phyloP scores from a whole-genome alignment of 495 filamentous ascomycete genomes.

The Xylaria curta region DNA sequence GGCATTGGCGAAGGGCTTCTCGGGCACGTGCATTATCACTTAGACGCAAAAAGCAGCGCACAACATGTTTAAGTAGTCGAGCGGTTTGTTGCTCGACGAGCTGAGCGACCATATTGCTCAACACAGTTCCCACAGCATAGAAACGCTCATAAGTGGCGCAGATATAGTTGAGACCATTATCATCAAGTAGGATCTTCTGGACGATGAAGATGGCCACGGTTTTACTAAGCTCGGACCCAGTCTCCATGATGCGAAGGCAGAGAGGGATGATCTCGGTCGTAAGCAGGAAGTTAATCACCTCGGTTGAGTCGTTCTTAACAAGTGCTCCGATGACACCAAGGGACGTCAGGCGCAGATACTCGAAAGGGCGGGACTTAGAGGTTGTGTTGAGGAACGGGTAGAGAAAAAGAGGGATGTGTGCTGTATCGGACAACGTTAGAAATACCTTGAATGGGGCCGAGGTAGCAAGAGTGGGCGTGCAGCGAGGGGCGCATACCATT shows the following conservation, averaged over 20 bases:
- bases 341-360: conserved; percentile 96
- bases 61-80: conserved; percentile 94
- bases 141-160: conserved; percentile 99
- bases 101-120: conserved; percentile 98
- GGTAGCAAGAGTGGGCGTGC: not conserved
- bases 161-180: conserved; percentile 97
- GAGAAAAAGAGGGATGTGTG: conserved; percentile 97
- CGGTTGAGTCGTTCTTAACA: conserved; percentile 98
- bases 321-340: conserved; percentile 97
- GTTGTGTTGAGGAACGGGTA: conserved; percentile 99
- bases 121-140: conserved; percentile 95
- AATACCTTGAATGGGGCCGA: not conserved
- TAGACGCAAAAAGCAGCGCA: conserved; percentile 94
- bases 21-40: conserved; percentile 96
- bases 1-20: conserved; percentile 93
- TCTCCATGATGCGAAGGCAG: conserved; percentile 99
- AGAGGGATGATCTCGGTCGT: conserved; percentile 99
- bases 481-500: conserved; percentile 66
- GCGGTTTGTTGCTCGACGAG: conserved; percentile 98
- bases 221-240: conserved; percentile 96
- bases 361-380: conserved; percentile 96
- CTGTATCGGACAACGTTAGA: conserved; percentile 52
- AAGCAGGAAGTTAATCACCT: conserved; percentile 98
- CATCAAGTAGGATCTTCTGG: conserved; percentile 98
- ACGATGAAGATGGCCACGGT: conserved; percentile 99